phyloP scores from a whole-genome alignment of 305 asterid species.

The Coffea humblotiana region DNA sequence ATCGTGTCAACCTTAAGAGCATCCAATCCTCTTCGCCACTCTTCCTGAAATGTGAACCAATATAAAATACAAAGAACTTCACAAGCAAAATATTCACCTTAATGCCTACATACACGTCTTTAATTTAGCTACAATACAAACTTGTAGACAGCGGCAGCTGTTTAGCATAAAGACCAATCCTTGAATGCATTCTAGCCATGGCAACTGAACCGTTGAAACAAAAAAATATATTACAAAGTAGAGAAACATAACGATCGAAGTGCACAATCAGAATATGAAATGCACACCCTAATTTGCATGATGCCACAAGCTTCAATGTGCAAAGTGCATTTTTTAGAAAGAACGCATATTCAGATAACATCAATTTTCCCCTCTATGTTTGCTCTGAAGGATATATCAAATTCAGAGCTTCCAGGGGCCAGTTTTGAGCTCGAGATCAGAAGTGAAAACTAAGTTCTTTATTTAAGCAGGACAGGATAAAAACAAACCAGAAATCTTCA shows the following conservation, averaged over 20 bases:
- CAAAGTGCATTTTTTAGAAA: background rate
- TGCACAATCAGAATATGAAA: background rate
- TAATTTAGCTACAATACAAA: background rate
- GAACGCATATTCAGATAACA: background rate
- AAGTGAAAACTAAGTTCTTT: background rate
- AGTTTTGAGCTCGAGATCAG: background rate
- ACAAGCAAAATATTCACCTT: background rate
- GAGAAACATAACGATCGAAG: background rate
- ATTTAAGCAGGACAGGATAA: background rate
- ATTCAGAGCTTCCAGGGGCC: background rate
- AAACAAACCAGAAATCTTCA: background rate
- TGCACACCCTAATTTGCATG: background rate
- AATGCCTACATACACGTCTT: background rate
- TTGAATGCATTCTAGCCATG: background rate
- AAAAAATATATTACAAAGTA: background rate
- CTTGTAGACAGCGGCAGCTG: background rate
- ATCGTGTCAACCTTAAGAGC: constrained; percentile 57
- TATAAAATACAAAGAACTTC: background rate
- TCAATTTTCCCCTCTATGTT: background rate
- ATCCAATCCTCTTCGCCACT: constrained; percentile 83
- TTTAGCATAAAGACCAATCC: background rate
- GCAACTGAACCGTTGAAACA: background rate
- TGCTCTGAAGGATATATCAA: no score
- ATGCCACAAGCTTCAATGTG: background rate
- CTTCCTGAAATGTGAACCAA: constrained; percentile 48